These are phyloP conservation scores for Trametes coccinea DNA, from an alignment of 768 basidiomycete genomes.

Conservation along the genomic window DNA sequence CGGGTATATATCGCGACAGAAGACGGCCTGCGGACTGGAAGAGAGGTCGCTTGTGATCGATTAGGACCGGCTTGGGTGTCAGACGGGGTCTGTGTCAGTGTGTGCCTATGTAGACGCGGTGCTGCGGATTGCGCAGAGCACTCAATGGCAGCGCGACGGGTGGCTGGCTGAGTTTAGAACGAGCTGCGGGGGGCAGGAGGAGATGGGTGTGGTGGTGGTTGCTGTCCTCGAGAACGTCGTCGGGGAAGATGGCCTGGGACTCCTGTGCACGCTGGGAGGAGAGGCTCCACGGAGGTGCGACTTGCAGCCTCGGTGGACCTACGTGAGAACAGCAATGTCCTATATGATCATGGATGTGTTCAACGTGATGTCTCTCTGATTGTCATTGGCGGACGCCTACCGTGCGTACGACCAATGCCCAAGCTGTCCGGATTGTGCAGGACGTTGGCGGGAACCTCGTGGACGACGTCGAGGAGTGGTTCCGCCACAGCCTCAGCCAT, in stretches of 20 bases:
- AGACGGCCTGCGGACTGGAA: conserved; percentile 8
- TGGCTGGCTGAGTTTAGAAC: conserved; percentile 10
- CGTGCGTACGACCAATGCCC: no score
- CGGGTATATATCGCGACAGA: conserved; percentile 16
- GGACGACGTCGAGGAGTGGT: background rate
- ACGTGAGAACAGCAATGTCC: background rate
- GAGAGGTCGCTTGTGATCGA: conserved; percentile 13
- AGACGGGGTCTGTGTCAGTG: conserved; percentile 1
- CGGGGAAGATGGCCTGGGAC: conserved; percentile 10
- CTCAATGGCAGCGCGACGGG: conserved; percentile 4
- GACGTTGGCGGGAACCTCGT: background rate
- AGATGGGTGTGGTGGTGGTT: background rate
- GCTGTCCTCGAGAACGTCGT: conserved; percentile 8
- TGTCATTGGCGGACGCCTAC: no score
- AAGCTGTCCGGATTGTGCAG: background rate
- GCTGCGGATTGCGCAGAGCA: conserved; percentile 19
- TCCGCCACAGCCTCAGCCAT: no score
- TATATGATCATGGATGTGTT: background rate
- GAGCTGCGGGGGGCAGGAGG: conserved; percentile 10
- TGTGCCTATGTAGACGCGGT: background rate
- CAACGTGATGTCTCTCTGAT: background rate
- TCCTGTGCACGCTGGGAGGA: background rate
- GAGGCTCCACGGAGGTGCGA: conserved; percentile 9
- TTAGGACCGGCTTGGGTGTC: conserved; percentile 4
- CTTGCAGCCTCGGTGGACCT: conserved; percentile 4